Conservation (phyloP, 208 protist genomes). For the Entamoeba dispar region DNA sequence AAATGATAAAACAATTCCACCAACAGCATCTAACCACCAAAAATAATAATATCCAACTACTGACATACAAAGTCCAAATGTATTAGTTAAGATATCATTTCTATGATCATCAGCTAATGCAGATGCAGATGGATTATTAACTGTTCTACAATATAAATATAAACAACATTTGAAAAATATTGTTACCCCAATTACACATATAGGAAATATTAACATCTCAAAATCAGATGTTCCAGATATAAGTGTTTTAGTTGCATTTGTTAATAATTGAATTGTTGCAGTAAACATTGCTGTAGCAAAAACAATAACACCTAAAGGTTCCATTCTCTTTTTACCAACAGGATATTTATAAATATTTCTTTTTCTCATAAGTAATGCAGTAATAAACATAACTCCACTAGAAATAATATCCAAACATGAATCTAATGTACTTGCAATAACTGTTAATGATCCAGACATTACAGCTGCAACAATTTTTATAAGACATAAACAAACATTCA, state of each 20-base stretch:
- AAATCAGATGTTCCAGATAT: not conserved
- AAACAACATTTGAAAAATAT: not conserved
- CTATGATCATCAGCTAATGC: constrained; percentile 11
- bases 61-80: not conserved
- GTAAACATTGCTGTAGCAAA: constrained; percentile 14
- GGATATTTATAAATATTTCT: not conserved
- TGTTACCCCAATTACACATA: not conserved
- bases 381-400: not conserved
- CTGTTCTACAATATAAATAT: not conserved
- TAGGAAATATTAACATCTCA: not conserved
- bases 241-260: not conserved
- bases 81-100: constrained; percentile 22
- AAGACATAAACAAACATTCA: not conserved
- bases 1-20: constrained; percentile 8
- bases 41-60: not conserved
- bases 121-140: not conserved
- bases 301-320: constrained; percentile 7
- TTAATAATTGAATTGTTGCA: not conserved
- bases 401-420: constrained; percentile 8
- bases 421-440: constrained; percentile 5
- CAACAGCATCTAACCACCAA: constrained; percentile 14
- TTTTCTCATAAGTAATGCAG: not conserved
- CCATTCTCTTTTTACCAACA: not conserved
- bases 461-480: constrained; percentile 1
- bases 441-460: not conserved